A percentile compares a stretch with the other conserved stretches of the same genome.
Conservation (phyloP, 768 basidiomycete genomes). For the Dacryopinax primogenitus region DNA sequence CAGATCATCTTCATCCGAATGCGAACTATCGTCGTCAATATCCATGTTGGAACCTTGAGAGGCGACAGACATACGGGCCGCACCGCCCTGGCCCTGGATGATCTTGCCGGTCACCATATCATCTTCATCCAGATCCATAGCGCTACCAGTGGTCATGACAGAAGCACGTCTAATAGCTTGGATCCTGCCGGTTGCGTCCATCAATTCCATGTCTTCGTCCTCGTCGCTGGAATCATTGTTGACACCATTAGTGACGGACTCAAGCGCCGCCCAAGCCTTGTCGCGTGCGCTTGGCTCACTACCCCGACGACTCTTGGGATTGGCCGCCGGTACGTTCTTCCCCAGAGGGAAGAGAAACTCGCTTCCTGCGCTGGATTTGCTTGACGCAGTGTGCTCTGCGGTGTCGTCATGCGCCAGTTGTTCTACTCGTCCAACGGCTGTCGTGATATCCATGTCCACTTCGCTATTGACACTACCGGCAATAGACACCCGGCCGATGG, state of each 20-base stretch:
- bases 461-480: neutral
- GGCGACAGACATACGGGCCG: neutral
- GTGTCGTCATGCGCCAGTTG: neutral
- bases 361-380: conserved; percentile 2
- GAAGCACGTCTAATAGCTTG: neutral
- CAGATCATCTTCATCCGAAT: neutral
- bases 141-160: neutral
- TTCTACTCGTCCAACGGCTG: neutral
- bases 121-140: neutral
- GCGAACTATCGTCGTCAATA: neutral
- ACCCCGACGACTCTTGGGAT: neutral
- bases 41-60: neutral
- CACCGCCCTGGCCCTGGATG: neutral
- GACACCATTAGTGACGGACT: neutral
- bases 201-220: neutral
- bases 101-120: conserved; percentile 8
- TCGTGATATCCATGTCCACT: neutral
- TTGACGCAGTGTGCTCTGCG: neutral
- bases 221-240: conserved; percentile 5
- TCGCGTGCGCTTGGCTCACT: neutral
- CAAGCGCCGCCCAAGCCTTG: neutral
- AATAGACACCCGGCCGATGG: neutral
- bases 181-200: neutral
- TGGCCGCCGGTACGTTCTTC: neutral
- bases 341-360: conserved; percentile 1